phyloP scores from a whole-genome alignment of 1,284 basidiomycete species.

The Tilletia indica region DNA sequence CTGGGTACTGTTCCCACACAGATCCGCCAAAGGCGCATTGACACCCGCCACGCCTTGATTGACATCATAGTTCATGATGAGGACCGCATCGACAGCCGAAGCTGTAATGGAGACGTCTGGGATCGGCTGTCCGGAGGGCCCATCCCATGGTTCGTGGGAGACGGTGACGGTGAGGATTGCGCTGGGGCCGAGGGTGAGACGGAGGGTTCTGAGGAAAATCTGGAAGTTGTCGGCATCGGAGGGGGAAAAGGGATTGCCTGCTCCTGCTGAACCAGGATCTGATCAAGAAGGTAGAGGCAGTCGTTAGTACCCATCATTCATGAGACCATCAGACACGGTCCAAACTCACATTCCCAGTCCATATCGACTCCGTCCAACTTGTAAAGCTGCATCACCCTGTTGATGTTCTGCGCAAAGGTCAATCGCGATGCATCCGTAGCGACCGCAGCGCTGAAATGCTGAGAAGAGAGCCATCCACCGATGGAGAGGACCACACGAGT shows the following conservation, averaged over 20 bases:
- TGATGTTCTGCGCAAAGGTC: conserved; percentile 15
- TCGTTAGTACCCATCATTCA: too few relatives aligned
- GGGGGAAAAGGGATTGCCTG: conserved; percentile 20
- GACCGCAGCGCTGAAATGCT: conserved; percentile 39
- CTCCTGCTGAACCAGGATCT: conserved; percentile 15
- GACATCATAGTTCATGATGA: conserved; percentile 54
- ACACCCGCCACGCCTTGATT: conserved; percentile 31
- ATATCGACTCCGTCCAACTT: conserved; percentile 23
- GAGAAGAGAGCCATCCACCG: conserved; percentile 42
- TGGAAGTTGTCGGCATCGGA: conserved; percentile 43
- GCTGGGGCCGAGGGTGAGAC: not conserved
- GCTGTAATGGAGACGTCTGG: conserved; percentile 34
- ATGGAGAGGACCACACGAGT: conserved; percentile 40
- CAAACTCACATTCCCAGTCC: conserved; percentile 22
- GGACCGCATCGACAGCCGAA: conserved; percentile 37
- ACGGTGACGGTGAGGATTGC: conserved; percentile 32
- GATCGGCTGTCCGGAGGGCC: conserved; percentile 34
- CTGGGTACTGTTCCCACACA: conserved; percentile 45
- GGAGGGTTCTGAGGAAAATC: conserved; percentile 30
- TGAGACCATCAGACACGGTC: too few relatives aligned
- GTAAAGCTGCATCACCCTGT: conserved; percentile 9
- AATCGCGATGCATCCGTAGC: conserved; percentile 25
- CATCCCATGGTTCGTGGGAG: conserved; percentile 31
- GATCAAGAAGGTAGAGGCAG: too few relatives aligned
- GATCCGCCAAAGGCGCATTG: conserved; percentile 46